Evolutionary conservation across 352 stramenopile genomes (phyloP), one percentile per base, ranked within the genome.

Genomic region (Phytophthora rubi): DNA sequence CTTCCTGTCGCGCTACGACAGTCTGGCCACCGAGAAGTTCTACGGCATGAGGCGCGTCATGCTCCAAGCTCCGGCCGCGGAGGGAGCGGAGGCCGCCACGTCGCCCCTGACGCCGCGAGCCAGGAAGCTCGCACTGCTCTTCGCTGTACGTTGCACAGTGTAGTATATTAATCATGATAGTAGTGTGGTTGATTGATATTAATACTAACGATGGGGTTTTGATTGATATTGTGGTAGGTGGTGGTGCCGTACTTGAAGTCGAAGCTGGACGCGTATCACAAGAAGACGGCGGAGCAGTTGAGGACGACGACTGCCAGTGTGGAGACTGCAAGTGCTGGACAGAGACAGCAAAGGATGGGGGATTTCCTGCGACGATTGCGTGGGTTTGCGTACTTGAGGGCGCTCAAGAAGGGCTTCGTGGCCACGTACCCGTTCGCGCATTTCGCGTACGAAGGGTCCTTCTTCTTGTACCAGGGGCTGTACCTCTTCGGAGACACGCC

Each of bases 381-480:
- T 51, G 75, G 80, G 51, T 71, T 94, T 30, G 59, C 81, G 59
- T 72, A 85, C 23, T 73, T 93, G 39, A 63, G 62, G 10, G 68
- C 74, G 28, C 59, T 92, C 10, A 87, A 93, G 70, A 79, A 76
- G 18, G 63, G 68, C 35, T 94, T 95, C 65, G 74, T 93, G 48
- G 73, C 74, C 8, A 69, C 72, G 23, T 96, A 96, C 59, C 89
- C 89, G 26, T 89, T 92, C 53, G 77, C 71, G 33, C 89, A 96
- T 70, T 89, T 96, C 70, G 72, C 62, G 5, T 94, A 94, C 64
- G 85, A 96, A 80, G 84, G 85, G 12, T 71, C 79, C 0, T 95
- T 95, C 71, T 93, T 96, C 64, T 32, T 94, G 21, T 94, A 94
- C 62, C 83, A 96, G 80, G 93, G 86, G 89, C 62, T 95, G 26